Percentiles rank a stretch among this genome's conserved stretches.
These are phyloP conservation scores for Cryptococcus sp. DNA, from an alignment of 1,284 basidiomycete genomes.

Conservation along the genomic window DNA sequence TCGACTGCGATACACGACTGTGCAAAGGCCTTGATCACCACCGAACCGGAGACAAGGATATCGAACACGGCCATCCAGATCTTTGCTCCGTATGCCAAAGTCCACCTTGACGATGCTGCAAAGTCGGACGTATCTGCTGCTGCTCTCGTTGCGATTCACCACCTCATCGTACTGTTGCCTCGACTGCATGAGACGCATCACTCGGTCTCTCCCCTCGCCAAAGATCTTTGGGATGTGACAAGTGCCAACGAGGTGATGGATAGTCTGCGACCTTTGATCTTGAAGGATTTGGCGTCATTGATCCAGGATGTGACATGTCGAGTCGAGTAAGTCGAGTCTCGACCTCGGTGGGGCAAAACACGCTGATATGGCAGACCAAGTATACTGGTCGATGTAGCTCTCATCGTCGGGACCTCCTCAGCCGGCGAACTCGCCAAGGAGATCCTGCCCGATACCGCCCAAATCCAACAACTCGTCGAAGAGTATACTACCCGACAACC, in stretches of 20 bases:
- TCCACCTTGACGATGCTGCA: conserved; percentile 20
- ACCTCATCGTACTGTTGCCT: conserved; percentile 30
- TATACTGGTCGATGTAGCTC: conserved; percentile 34
- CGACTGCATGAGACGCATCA: conserved; percentile 11
- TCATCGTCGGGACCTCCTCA: conserved; percentile 16
- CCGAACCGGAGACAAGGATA: conserved; percentile 8
- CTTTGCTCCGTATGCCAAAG: conserved; percentile 29
- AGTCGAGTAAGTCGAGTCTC: conserved; percentile 8
- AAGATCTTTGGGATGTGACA: conserved; percentile 19
- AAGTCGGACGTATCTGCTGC: conserved; percentile 25
- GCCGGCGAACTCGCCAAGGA: conserved; percentile 12
- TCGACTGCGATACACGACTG: conserved; percentile 51
- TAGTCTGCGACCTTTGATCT: conserved; percentile 14
- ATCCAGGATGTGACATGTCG: conserved; percentile 18
- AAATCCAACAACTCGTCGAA: conserved; percentile 13
- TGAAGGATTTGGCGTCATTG: conserved; percentile 21
- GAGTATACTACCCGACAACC: conserved; percentile 47
- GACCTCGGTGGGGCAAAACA: neutral
- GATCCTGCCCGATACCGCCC: conserved; percentile 21
- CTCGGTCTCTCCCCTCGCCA: conserved; percentile 4
- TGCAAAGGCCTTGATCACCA: conserved; percentile 44
- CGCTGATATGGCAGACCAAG: conserved; percentile 23
- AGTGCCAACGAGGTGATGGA: conserved; percentile 8
- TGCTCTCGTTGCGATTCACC: conserved; percentile 33
- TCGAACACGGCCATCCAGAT: conserved; percentile 24